phyloP scores from a whole-genome alignment of 2,329 filamentous ascomycete genomes.

The Ophiostoma sp. region DNA sequence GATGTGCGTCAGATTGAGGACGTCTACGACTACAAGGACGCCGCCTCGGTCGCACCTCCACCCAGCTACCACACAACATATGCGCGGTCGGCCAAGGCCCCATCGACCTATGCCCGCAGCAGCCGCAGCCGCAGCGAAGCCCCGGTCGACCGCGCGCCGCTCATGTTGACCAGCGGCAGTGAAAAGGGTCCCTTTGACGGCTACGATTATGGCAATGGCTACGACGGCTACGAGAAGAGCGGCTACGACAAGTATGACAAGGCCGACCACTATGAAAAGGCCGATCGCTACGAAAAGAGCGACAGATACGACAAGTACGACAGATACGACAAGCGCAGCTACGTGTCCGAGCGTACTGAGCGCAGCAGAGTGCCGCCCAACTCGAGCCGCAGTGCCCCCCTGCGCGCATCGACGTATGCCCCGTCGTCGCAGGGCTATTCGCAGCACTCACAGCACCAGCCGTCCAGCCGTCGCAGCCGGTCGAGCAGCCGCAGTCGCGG shows the following conservation, averaged over 20 bases:
- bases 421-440: background rate
- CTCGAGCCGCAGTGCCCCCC: constrained; percentile 22
- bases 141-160: background rate
- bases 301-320: background rate
- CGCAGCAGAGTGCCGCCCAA: constrained; percentile 26
- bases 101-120: background rate
- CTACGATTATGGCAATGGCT: constrained; percentile 1
- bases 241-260: constrained; percentile 13
- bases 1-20: background rate
- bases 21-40: constrained; percentile 16
- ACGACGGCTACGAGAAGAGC: constrained; percentile 8
- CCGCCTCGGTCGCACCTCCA: background rate
- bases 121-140: constrained; percentile 15
- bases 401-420: constrained; percentile 18
- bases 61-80: constrained; percentile 9
- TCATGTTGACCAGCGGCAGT: constrained; percentile 6
- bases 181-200: background rate
- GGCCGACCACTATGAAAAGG: background rate
- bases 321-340: constrained; percentile 31
- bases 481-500: constrained; percentile 14
- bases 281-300: background rate
- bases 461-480: constrained; percentile 10
- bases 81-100: background rate
- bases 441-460: background rate
- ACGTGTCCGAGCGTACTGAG: constrained; percentile 38